Percentiles rank a stretch among this genome's conserved stretches.
phyloP scores from a whole-genome alignment of 345 rosid genomes.

The Erucastrum elatum region DNA sequence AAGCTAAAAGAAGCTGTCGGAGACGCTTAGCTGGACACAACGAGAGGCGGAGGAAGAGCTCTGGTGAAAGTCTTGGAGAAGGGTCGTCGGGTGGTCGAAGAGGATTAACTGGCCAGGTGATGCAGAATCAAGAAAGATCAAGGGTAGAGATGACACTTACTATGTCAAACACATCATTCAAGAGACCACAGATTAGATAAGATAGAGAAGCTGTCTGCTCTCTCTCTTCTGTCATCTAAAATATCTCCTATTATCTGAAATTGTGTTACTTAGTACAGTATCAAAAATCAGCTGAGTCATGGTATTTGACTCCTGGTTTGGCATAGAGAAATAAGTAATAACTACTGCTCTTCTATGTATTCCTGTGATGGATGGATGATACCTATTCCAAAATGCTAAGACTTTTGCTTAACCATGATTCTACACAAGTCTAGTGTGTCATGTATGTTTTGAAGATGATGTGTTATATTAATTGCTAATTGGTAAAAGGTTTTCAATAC shows the following conservation, averaged over 20 bases:
- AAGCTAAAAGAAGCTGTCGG: conserved; percentile 79
- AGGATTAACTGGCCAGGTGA: conserved; percentile 33
- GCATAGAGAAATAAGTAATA: conserved; percentile 22
- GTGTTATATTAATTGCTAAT: conserved; percentile 17
- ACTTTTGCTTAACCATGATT: neutral
- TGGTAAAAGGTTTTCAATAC: conserved; percentile 30
- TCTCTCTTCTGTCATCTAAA: conserved; percentile 82
- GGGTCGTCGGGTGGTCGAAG: conserved; percentile 55
- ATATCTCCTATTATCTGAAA: neutral
- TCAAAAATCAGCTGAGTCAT: conserved; percentile 31
- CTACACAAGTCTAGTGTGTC: neutral
- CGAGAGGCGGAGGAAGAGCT: conserved; percentile 73
- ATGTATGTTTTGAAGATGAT: conserved; percentile 26
- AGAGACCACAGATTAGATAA: conserved; percentile 39
- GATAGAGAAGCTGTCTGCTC: conserved; percentile 49
- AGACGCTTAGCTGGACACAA: conserved; percentile 82
- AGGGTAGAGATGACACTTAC: conserved; percentile 40
- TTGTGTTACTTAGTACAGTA: conserved; percentile 2
- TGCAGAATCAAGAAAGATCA: conserved; percentile 35
- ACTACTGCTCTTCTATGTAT: conserved; percentile 14
- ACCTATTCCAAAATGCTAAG: neutral
- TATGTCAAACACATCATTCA: conserved; percentile 39
- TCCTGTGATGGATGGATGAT: neutral
- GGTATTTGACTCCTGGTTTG: conserved; percentile 20
- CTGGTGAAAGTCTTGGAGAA: conserved; percentile 54